Evolutionary conservation across 2,329 filamentous ascomycete genomes (phyloP).

Genomic region (Penicillium sp.): DNA sequence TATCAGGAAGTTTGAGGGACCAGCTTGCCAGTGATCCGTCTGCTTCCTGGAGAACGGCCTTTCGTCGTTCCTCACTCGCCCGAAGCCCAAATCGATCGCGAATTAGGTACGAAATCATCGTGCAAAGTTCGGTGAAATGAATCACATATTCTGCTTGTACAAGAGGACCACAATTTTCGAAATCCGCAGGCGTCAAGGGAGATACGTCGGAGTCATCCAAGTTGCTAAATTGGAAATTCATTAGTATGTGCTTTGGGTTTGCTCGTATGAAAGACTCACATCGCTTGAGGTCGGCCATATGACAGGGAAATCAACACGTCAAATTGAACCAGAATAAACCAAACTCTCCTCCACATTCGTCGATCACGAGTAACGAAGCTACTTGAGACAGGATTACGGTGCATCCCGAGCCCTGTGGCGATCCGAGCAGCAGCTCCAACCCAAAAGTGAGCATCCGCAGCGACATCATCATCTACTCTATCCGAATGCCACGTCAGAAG

Average conservation of each 20-base stretch:
- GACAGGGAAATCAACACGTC: conserved; percentile 46
- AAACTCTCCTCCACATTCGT: conserved; percentile 46
- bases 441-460: conserved; percentile 56
- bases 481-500: conserved; percentile 58
- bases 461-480: conserved; percentile 53
- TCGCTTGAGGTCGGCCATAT: conserved; percentile 54
- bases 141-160: conserved; percentile 49
- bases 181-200: conserved; percentile 46
- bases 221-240: conserved; percentile 31
- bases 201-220: conserved; percentile 54
- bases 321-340: conserved; percentile 47
- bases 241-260: conserved; percentile 1
- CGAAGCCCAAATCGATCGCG: conserved; percentile 44
- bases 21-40: conserved; percentile 45
- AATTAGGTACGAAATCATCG: conserved; percentile 50
- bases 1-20: conserved; percentile 44
- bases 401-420: conserved; percentile 57
- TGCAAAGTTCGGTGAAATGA: conserved; percentile 52
- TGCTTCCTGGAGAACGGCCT: conserved; percentile 43
- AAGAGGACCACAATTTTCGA: conserved; percentile 47
- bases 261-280: conserved; percentile 34
- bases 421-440: conserved; percentile 54
- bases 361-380: conserved; percentile 43
- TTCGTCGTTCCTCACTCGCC: conserved; percentile 41
- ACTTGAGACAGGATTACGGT: conserved; percentile 44